phyloP scores from a whole-genome alignment of 768 basidiomycete genomes.

The Pilatotrama ljubarskyi region DNA sequence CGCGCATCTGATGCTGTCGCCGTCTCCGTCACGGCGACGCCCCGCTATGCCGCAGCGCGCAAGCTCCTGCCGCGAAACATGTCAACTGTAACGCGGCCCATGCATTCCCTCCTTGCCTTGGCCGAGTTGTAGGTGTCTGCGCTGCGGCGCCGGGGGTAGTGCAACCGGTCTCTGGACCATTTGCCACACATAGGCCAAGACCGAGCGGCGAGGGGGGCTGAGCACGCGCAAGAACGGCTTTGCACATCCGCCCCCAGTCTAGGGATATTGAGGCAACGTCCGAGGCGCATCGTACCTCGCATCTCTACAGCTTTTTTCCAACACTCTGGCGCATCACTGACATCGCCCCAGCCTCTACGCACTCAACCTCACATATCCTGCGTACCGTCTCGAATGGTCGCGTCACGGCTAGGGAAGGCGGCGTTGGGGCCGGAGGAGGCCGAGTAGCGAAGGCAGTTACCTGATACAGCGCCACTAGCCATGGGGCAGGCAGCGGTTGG shows the following conservation, averaged over 20 bases:
- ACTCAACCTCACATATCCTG: slow-evolving; percentile 8
- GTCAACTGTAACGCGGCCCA: slow-evolving; percentile 13
- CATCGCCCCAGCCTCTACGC: slow-evolving; percentile 15
- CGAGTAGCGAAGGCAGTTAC: slow-evolving; percentile 1
- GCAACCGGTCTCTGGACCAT: too few relatives aligned
- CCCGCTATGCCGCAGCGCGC: slow-evolving; percentile 13
- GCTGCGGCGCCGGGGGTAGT: too few relatives aligned
- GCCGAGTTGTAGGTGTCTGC: slow-evolving; percentile 10
- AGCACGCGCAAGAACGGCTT: too few relatives aligned
- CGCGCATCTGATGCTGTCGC: slow-evolving; percentile 5
- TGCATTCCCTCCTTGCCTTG: slow-evolving; percentile 12
- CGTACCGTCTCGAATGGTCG: not conserved
- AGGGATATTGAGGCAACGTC: slow-evolving; percentile 7
- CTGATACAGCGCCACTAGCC: not conserved
- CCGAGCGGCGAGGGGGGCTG: too few relatives aligned
- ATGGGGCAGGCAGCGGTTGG: slow-evolving; percentile 9
- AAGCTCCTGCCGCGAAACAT: slow-evolving; percentile 5
- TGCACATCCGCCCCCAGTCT: not conserved
- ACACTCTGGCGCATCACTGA: slow-evolving; percentile 6
- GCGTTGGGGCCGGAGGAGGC: slow-evolving; percentile 1
- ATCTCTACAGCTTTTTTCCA: slow-evolving; percentile 16
- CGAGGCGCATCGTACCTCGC: slow-evolving; percentile 9
- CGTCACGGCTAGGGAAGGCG: not conserved
- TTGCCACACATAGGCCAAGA: too few relatives aligned
- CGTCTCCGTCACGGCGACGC: slow-evolving; percentile 9